Base-by-base conservation (phyloP, 2,329 filamentous ascomycete species). In the Botrytis squamosa region DNA sequence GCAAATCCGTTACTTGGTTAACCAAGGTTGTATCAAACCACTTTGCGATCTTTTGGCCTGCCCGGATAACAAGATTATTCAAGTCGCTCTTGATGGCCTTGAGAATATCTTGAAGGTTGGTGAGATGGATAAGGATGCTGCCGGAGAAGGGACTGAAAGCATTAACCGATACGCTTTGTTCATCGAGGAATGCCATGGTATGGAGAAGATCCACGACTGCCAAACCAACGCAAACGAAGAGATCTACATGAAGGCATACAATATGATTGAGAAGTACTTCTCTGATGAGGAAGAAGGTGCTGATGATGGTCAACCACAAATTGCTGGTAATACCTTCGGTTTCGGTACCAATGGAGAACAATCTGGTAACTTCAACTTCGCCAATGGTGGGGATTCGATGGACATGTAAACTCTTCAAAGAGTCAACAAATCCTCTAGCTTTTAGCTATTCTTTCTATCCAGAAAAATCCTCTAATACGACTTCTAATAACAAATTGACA, bases 221-320 rank as follows among this genome's bases (percentile, higher is more conserved):
- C 96, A 99, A 88, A 98, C 97, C 87, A 99, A 99, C 81, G 95
- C 95, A 86, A 99, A 99, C 85, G 96, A 99, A 86, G 96, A 99
- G 85, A 99, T 99, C 80, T 99, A 99, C 88, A 98, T 99, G 95
- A 99, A 99, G 90, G 96, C 96, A 0, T 99, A 98, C 89, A 98
- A 97, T 89, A 99, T 99, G 85, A 99, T 99, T 79, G 96, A 99
- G 88, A 98, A 98, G 87, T 99, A 99, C 89, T 99, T 99, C 87
- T 98, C 95, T 0, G 96, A 99, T 81, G 96, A 99, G 79, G 96
- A 98, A 73, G 96, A 97, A 82, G 89, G 85, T 65, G 87, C 84
- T 76, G 94, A 95, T 80, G 94, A 94, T 60, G 89, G 93, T 75
- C 92, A 94, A 81, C 83, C 75, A 69, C 76, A 76, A 80, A 90